These are phyloP conservation scores for Triticum aestivum DNA, from an alignment of 176 grass and related monocot genomes.

Conservation along the genomic window IWGSC_CS_RefSeq_v2.1 NC_057797.1:176725042-176725541, in stretches of 20 bases:
- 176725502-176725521: constrained; percentile 99
- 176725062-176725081: constrained; percentile 83
- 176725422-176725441: constrained; percentile 97
- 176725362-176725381: constrained; percentile 19
- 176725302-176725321: background rate
- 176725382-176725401: constrained; percentile 71
- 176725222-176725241: background rate
- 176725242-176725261: background rate
- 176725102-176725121: constrained; percentile 97
- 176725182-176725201: background rate
- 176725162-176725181: background rate
- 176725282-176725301: background rate
- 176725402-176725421: constrained; percentile 95
- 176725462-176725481: constrained; percentile 91
- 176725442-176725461: constrained; percentile 99
- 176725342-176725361: background rate
- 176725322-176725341: background rate
- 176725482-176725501: constrained; percentile 99
- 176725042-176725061: constrained; percentile 92
- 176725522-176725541: constrained; percentile 94
- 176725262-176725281: background rate
- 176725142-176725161: constrained; percentile 10
- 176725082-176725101: constrained; percentile 86
- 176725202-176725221: background rate
- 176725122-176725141: constrained; percentile 45